Evolutionary conservation across 2,329 filamentous ascomycete genomes (phyloP), one percentile per base, ranked within the genome.

Genomic region (Rugonectria rugulosa): DNA sequence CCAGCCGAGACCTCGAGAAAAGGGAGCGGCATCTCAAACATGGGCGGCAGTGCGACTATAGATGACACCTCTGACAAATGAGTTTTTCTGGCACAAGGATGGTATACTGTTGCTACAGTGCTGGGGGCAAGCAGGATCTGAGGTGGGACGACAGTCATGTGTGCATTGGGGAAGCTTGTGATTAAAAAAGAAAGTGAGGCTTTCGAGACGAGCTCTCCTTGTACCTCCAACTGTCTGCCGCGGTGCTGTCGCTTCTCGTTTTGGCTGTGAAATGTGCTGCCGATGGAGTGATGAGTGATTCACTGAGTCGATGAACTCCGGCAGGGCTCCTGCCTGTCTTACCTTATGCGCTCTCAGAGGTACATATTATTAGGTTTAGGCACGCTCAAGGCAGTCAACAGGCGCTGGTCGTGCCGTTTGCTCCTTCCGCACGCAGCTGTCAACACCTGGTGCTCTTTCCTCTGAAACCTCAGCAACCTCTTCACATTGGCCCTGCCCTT

Each of bases 1-100:
- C 36, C 41, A 24, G 40, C 43, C 29, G 45, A 56, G 37, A 42
- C 40, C 53, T 42, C 37, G 32, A 45, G 24, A 45, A 26, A 51
- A 47, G n/a, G 49, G 27, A 53, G 49, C 53, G 23, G 44, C 34
- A 63, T 53, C 47, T 59, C 52, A 56, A 62, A 65, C 61, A 62
- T 56, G 46, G 29, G 21, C 53, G 56, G 65, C 48, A 23, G 65
- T 67, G 57, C 46, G 52, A 68, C 65, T 6, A 34, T 26, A 41
- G 48, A 48, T 19, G 32, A 37, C 12, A 23, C 44, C 49, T 14
- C 8, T 26, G 37, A n/a, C 29, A 11, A 27, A 23, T 20, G 20
- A 24, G 41, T 14, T 47, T 19, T 15, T 44, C 43, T 15, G 37
- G 21, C 21, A 36, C 12, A 36, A 24, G n/a, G 44, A 26, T 29